Evolutionary conservation across 2,329 filamentous ascomycete genomes (phyloP), one percentile per base, ranked within the genome.

Genomic region (Cercospora beticola): DNA sequence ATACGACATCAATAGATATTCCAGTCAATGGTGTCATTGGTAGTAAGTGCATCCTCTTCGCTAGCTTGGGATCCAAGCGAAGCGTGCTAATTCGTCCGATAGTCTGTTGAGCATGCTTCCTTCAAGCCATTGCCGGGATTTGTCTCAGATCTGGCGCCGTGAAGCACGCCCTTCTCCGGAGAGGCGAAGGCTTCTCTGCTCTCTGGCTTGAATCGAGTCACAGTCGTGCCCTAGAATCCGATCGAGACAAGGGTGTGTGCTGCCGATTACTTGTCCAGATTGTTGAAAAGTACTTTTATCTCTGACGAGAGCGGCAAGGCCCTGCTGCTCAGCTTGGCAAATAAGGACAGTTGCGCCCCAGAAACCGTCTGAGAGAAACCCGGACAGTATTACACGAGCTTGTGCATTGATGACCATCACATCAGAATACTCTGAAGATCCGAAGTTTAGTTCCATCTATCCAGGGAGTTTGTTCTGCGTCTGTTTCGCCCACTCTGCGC

Each of bases 11-110:
- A 33, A 71, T 71, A 28, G 70, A 70, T 40, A 68, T 70, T 23
- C 65, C 68, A 23, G 65, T 71, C 28, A 70, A 70, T 56, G 69
- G 67, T 7, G 69, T 73, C 3, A 73, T 74, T 40, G 75, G 75
- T 12, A 49, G 43, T 49, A 23, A 18, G 43, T 49, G 43, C 43
- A 21, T 49, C 18, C 18, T 12, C 18, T 18, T 49, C 21, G 43
- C 18, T 49, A 23, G 18, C 43, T 2, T 12, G n/a, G 8, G 21
- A 4, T 18, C 8, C 43, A 18, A 49, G 2, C 18, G 18, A 23
- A 49, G 43, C 43, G 43, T 21, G 18, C 43, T 49, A 23, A 49
- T 23, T 12, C 9, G 18, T 8, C 18, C 3, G 9, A 49, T 49
- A 49, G 43, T 49, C 43, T 49, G 43, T 23, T 49, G 18, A 49